Evolutionary conservation across 441 rosid genomes (phyloP).

Genomic region (Gossypium gossypioides): DNA sequence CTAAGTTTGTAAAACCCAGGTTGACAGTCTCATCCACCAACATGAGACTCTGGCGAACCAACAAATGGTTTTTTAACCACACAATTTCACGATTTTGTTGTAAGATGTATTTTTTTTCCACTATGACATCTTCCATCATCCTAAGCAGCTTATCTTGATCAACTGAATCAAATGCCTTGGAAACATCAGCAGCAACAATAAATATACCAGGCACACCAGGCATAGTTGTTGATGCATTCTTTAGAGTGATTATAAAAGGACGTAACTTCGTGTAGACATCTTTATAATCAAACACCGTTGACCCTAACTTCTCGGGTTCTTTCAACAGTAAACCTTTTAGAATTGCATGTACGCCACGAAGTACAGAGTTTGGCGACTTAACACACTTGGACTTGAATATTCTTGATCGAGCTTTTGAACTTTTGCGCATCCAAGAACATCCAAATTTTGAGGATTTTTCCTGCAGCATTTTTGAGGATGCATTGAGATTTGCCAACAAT

Average conservation of each 20-base stretch:
- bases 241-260: constrained; percentile 48
- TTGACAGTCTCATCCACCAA: constrained; percentile 21
- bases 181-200: constrained; percentile 71
- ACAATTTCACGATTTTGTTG: constrained; percentile 40
- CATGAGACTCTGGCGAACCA: constrained; percentile 33
- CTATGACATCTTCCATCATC: constrained; percentile 41
- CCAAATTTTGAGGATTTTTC: constrained; percentile 10
- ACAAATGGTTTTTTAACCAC: constrained; percentile 35
- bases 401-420: not conserved
- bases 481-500: constrained; percentile 59
- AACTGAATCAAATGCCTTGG: constrained; percentile 78
- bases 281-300: constrained; percentile 78
- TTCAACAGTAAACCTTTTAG: constrained; percentile 58
- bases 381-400: constrained; percentile 18
- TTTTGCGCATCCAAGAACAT: constrained; percentile 13
- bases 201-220: constrained; percentile 48
- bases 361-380: constrained; percentile 45
- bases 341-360: constrained; percentile 61
- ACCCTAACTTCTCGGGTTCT: constrained; percentile 63
- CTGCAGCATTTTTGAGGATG: constrained; percentile 35
- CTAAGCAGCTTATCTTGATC: constrained; percentile 59
- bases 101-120: constrained; percentile 39
- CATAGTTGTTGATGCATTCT: constrained; percentile 30
- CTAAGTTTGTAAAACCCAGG: constrained; percentile 21
- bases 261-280: constrained; percentile 63